These are phyloP conservation scores for Ogataea allantospora DNA, from an alignment of 805 yeast genomes.

Conservation along the genomic window DNA sequence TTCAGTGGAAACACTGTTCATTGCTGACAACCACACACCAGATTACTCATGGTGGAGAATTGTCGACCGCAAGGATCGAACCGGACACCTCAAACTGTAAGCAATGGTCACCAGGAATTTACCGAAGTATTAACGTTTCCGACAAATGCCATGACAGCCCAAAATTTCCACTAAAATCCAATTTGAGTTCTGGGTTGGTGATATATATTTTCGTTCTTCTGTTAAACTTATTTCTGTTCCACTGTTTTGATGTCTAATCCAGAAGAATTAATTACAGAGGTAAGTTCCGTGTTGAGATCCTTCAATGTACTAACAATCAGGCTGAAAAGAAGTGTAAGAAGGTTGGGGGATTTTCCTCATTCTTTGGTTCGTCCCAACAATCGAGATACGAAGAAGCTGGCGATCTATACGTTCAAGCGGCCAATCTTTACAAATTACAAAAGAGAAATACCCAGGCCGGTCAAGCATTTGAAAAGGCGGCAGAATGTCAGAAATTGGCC, in stretches of 20 bases:
- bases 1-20: conserved; percentile 37
- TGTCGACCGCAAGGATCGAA: conserved; percentile 42
- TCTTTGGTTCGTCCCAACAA: conserved; percentile 62
- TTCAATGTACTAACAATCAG: conserved; percentile 30
- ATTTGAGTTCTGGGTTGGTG: not conserved
- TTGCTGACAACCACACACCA: conserved; percentile 29
- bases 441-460: conserved; percentile 79
- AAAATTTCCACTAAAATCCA: not conserved
- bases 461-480: conserved; percentile 79
- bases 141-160: conserved; percentile 36
- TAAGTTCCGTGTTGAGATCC: conserved; percentile 19
- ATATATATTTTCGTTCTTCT: too few relatives aligned
- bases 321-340: conserved; percentile 72
- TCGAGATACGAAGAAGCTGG: conserved; percentile 86
- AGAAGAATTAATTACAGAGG: conserved; percentile 33
- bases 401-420: conserved; percentile 88
- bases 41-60: conserved; percentile 34
- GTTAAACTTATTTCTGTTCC: too few relatives aligned
- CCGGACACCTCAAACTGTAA: conserved; percentile 41
- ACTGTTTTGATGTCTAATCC: conserved; percentile 33
- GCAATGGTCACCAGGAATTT: conserved; percentile 15
- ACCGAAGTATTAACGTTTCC: conserved; percentile 30
- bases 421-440: conserved; percentile 77
- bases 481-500: conserved; percentile 70
- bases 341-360: conserved; percentile 62